Evolutionary conservation across 1,284 basidiomycete species (phyloP), one percentile per base, ranked within the genome.

Genomic region (Trichosporon sp.): DNA sequence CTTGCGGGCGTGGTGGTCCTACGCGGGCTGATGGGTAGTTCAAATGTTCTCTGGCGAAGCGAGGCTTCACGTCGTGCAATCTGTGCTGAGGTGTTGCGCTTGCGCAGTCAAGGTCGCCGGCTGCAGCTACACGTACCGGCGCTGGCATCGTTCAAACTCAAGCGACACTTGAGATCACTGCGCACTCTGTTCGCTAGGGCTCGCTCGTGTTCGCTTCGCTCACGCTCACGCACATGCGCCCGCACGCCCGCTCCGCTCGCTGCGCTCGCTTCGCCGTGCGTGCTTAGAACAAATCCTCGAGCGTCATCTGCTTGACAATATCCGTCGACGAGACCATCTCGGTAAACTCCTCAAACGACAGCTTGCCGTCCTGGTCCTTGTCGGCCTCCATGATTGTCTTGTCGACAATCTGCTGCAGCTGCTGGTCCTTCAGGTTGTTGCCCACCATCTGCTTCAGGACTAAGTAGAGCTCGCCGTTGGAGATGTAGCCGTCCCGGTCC

Each of bases 391-490:
- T 95, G 79, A 99, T 99, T 16, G 95, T 99, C 84, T 99, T 99
- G 82, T 99, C 96, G 10, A 99, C 96, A 70, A 99, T 99, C 81
- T 99, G 95, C 80, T 99, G 96, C 69, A 99, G 82, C 84, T 99
- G 96, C 79, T 96, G 92, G 80, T 99, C 96, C 90, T 99, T 98
- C 74, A 98, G 83, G 81, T 99, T 99, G 80, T 92, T 98, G 34
- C 95, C 95, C 52, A 99, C 96, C 95, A 99, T 99, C 92, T 99
- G 98, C 85, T 99, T 99, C 69, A 99, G 83, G 40, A 99, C 95
- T 59, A 99, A 83, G 83, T 98, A 99, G 56, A 99, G 86, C 81
- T 99, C 95, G 63, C 95, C 96, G 76, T 99, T 99, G n/a, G 93
- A 96, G 77, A 99, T 99, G 81, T 83, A 95, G 1, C 93, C 94